Evolutionary conservation across 2,329 filamentous ascomycete species (phyloP).

Genomic region (Daldinia sp.): DNA sequence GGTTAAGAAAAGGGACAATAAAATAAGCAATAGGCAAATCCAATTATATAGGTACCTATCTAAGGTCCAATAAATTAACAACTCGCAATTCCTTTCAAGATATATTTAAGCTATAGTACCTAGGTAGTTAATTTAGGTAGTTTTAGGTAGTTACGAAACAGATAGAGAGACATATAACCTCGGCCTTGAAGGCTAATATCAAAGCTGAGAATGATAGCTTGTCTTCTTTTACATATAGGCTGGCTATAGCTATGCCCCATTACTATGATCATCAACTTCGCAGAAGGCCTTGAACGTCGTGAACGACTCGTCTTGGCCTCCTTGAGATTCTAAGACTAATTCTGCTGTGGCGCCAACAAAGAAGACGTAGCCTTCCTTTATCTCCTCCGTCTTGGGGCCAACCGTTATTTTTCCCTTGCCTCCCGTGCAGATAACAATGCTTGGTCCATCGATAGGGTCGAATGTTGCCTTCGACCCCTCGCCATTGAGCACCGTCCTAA

Average conservation of each 20-base stretch:
- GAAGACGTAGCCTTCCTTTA: constrained; percentile 79
- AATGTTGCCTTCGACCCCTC: constrained; percentile 86
- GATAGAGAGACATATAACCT: not conserved
- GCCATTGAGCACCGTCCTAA: constrained; percentile 80
- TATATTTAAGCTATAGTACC: not conserved
- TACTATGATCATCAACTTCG: constrained; percentile 72
- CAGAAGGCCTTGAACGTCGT: constrained; percentile 95
- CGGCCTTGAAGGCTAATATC: not conserved
- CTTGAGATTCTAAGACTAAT: constrained; percentile 78
- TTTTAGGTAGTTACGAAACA: not conserved
- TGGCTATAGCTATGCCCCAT: constrained; percentile 45
- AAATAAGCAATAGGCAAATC: not conserved
- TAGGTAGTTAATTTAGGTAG: not conserved
- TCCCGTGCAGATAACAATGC: constrained; percentile 89
- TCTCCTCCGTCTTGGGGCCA: constrained; percentile 81
- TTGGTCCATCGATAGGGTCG: constrained; percentile 86
- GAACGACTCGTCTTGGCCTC: constrained; percentile 74
- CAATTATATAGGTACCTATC: no score
- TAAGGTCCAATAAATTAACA: not conserved
- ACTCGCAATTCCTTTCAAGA: not conserved
- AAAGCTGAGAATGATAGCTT: not conserved
- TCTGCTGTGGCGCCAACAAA: constrained; percentile 92
- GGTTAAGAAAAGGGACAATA: not conserved
- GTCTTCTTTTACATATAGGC: not conserved
- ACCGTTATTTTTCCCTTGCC: constrained; percentile 88